Conservation (phyloP, 495 filamentous ascomycete species). For the Lepraria neglecta region DNA sequence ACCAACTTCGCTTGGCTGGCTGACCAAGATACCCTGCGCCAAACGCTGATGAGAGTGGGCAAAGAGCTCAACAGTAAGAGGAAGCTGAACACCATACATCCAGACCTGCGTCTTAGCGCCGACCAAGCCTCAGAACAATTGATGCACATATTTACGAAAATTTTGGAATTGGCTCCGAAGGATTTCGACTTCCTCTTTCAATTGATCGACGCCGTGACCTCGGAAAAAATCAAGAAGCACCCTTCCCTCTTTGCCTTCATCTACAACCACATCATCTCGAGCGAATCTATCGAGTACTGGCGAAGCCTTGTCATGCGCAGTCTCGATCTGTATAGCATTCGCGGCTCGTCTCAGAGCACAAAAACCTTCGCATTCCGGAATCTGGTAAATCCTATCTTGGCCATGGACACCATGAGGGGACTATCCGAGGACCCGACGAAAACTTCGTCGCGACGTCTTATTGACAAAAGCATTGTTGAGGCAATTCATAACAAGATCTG, state of each 20-base stretch:
- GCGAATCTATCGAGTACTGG: slow-evolving; percentile 82
- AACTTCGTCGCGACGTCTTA: slow-evolving; percentile 50
- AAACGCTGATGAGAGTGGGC: slow-evolving; percentile 60
- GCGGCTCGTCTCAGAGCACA: slow-evolving; percentile 69
- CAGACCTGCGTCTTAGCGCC: slow-evolving; percentile 71
- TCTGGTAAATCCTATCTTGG: slow-evolving; percentile 91
- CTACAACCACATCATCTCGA: slow-evolving; percentile 76
- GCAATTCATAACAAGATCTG: slow-evolving; percentile 89
- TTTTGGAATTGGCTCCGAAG: slow-evolving; percentile 63
- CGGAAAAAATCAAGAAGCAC: slow-evolving; percentile 70
- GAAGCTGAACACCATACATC: slow-evolving; percentile 54
- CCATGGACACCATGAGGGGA: slow-evolving; percentile 82
- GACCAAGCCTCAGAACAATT: slow-evolving; percentile 85
- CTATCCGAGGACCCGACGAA: slow-evolving; percentile 9
- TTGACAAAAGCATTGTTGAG: slow-evolving; percentile 85
- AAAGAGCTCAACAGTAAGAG: slow-evolving; percentile 69
- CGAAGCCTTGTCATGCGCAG: slow-evolving; percentile 76
- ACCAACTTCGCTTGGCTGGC: slow-evolving; percentile 62
- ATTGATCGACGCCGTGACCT: slow-evolving; percentile 76
- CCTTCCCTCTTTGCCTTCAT: slow-evolving; percentile 74
- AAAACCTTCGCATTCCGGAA: slow-evolving; percentile 91
- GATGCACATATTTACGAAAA: slow-evolving; percentile 76
- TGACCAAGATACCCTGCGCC: slow-evolving; percentile 63
- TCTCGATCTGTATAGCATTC: slow-evolving; percentile 78
- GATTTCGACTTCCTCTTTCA: slow-evolving; percentile 88